Percentiles rank a stretch among this genome's conserved stretches.
Evolutionary conservation across 768 basidiomycete species (phyloP).

Genomic region (Collybiopsis confluens): DNA sequence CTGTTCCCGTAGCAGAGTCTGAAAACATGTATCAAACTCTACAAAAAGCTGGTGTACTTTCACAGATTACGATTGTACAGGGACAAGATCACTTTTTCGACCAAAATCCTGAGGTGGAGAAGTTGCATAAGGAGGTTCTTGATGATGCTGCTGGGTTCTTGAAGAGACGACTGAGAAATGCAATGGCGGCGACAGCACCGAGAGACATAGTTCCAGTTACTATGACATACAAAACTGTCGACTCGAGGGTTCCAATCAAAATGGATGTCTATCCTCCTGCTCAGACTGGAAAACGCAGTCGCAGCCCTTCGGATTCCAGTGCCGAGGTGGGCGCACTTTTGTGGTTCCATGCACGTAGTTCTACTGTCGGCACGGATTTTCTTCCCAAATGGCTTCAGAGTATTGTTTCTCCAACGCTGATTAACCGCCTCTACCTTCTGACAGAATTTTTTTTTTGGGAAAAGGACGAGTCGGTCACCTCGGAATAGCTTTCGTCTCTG

Average conservation of each 20-base stretch:
- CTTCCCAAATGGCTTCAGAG: conserved; percentile 61
- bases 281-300: background rate
- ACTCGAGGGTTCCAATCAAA: background rate
- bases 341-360: conserved; percentile 51
- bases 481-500: conserved; percentile 55
- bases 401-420: conserved; percentile 14
- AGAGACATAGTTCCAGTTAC: background rate
- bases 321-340: conserved; percentile 22
- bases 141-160: background rate
- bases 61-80: background rate
- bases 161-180: background rate
- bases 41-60: conserved; percentile 23
- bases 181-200: background rate
- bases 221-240: background rate
- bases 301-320: background rate
- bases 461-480: conserved; percentile 35
- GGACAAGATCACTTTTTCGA: conserved; percentile 1
- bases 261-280: background rate
- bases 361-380: conserved; percentile 58
- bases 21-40: conserved; percentile 27
- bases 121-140: background rate
- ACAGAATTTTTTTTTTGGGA: no score
- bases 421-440: background rate
- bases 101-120: background rate
- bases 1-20: conserved; percentile 40